phyloP scores from a whole-genome alignment of 2,329 filamentous ascomycete genomes.

The Mycosphaerella arachidis region DNA sequence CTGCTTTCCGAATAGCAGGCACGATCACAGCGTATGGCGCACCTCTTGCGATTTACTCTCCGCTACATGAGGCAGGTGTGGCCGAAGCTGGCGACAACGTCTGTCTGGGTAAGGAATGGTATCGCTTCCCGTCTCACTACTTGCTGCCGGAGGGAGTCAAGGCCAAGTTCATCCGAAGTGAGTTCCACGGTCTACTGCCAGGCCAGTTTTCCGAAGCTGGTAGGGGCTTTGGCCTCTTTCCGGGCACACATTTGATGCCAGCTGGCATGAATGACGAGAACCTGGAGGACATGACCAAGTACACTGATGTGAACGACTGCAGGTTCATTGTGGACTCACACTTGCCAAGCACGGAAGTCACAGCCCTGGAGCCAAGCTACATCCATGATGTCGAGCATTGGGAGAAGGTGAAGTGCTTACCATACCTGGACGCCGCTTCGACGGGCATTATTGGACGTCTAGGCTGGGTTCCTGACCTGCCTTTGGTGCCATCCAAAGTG shows the following conservation, averaged over 20 bases:
- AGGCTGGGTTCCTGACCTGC: conserved; percentile 73
- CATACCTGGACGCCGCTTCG: conserved; percentile 73
- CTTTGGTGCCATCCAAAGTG: conserved; percentile 63
- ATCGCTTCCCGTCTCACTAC: conserved; percentile 91
- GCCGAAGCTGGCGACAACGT: conserved; percentile 63
- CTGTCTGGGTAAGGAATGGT: conserved; percentile 96
- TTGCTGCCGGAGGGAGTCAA: conserved; percentile 78
- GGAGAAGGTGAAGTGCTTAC: conserved; percentile 69
- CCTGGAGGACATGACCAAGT: conserved; percentile 79
- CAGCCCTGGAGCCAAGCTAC: conserved; percentile 75
- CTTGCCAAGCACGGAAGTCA: conserved; percentile 57
- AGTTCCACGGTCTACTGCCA: conserved; percentile 82
- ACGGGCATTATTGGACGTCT: conserved; percentile 71
- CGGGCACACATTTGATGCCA: conserved; percentile 79
- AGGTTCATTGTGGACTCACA: conserved; percentile 84
- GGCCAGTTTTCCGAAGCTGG: conserved; percentile 80
- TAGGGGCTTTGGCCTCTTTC: conserved; percentile 62
- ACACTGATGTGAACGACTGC: conserved; percentile 71
- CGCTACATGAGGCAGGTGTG: conserved; percentile 56
- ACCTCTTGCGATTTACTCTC: conserved; percentile 66
- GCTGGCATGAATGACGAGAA: conserved; percentile 90
- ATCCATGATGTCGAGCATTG: conserved; percentile 68
- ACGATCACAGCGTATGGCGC: conserved; percentile 78
- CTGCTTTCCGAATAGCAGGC: conserved; percentile 68
- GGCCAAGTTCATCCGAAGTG: conserved; percentile 85